Percentiles rank a stretch among this genome's conserved stretches.
Conservation (phyloP, 2,329 filamentous ascomycete species). For the Penicillium sp. region DNA sequence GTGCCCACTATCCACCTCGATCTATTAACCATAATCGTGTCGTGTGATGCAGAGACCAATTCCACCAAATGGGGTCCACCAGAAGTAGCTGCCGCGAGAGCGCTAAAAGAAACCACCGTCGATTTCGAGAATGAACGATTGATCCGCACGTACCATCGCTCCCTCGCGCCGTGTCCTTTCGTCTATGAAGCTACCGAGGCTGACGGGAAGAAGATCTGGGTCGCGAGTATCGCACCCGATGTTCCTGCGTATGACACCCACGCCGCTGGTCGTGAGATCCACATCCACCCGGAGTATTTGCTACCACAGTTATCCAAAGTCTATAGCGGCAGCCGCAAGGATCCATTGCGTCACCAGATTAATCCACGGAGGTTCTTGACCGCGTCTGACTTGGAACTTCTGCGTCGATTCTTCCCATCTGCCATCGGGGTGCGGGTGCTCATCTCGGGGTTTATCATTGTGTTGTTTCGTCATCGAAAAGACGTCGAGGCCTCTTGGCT, state of each 20-base stretch:
- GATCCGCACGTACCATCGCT: conserved; percentile 11
- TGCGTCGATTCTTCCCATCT: conserved; percentile 14
- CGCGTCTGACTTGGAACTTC: conserved; percentile 4
- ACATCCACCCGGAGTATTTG: conserved; percentile 12
- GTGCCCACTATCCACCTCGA: too few relatives aligned
- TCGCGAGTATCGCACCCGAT: conserved; percentile 7
- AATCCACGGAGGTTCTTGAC: conserved; percentile 14
- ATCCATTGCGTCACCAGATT: conserved; percentile 7
- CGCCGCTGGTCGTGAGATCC: conserved; percentile 15
- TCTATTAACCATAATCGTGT: background rate
- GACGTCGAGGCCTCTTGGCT: conserved; percentile 14
- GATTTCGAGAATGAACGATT: conserved; percentile 4
- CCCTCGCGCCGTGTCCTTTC: conserved; percentile 10
- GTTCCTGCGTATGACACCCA: conserved; percentile 13
- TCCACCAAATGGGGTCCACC: conserved; percentile 9
- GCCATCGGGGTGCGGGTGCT: conserved; percentile 14
- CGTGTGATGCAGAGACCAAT: conserved; percentile 6
- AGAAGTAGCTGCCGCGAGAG: conserved; percentile 7
- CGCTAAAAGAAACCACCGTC: conserved; percentile 4
- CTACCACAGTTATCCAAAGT: conserved; percentile 8
- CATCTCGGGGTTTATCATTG: conserved; percentile 14
- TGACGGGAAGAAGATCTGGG: conserved; percentile 10
- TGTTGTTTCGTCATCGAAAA: conserved; percentile 10
- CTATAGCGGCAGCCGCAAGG: conserved; percentile 7
- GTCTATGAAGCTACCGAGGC: conserved; percentile 10